Conservation (phyloP, 2,329 filamentous ascomycete species). For the Aspergillus neotritici region DNA sequence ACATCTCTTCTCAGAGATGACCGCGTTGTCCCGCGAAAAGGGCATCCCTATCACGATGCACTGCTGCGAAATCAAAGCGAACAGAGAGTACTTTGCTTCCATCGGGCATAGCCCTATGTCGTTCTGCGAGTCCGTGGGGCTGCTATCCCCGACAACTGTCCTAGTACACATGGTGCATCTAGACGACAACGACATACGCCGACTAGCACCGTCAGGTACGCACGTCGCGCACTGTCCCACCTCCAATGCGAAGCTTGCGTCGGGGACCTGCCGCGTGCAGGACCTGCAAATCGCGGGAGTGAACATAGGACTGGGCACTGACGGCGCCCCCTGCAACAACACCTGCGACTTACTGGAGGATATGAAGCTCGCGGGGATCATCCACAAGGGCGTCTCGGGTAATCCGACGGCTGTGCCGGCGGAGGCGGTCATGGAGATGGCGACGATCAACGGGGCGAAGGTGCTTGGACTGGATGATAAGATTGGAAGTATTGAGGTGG, state of each 20-base stretch:
- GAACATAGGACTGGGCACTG: conserved; percentile 48
- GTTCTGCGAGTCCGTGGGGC: conserved; percentile 32
- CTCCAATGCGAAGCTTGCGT: conserved; percentile 50
- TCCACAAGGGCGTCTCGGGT: conserved; percentile 43
- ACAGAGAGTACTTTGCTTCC: conserved; percentile 27
- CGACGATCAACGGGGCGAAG: conserved; percentile 47
- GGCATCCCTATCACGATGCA: conserved; percentile 46
- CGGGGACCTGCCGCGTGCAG: conserved; percentile 46
- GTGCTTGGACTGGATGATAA: conserved; percentile 41
- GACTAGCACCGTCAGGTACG: conserved; percentile 37
- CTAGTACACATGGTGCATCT: conserved; percentile 51
- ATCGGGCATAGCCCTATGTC: conserved; percentile 38
- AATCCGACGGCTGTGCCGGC: conserved; percentile 43
- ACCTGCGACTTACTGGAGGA: conserved; percentile 50
- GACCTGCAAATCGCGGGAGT: conserved; percentile 41
- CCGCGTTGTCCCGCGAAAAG: conserved; percentile 34
- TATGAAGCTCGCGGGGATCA: conserved; percentile 48
- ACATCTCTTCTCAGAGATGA: conserved; percentile 36
- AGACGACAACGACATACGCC: conserved; percentile 42
- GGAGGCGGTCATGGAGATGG: conserved; percentile 47
- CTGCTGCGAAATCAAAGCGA: conserved; percentile 33
- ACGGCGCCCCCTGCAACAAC: conserved; percentile 51
- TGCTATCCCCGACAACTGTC: conserved; percentile 42
- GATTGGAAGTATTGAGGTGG: conserved; percentile 37
- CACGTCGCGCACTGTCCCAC: conserved; percentile 49